Conservation (phyloP, 306 rosid genomes). For the Citrullus amarus region DNA sequence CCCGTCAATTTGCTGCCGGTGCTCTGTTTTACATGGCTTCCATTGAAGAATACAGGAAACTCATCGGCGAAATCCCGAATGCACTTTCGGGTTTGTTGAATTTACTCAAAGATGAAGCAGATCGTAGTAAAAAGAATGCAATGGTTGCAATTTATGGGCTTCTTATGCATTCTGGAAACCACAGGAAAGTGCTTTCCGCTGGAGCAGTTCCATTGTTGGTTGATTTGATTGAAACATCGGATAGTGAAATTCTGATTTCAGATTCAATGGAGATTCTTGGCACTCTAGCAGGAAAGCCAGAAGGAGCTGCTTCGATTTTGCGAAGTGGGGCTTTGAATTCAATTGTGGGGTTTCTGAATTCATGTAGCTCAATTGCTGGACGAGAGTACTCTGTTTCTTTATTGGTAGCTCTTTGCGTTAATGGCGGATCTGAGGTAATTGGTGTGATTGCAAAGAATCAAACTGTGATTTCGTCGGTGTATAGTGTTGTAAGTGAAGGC, state of each 20-base stretch:
- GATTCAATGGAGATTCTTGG: conserved; percentile 61
- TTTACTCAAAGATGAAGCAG: conserved; percentile 31
- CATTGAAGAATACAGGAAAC: conserved; percentile 29
- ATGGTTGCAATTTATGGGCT: conserved; percentile 62
- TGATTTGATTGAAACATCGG: conserved; percentile 17
- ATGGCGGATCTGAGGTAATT: conserved; percentile 52
- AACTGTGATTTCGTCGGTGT: conserved; percentile 54
- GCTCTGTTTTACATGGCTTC: conserved; percentile 64
- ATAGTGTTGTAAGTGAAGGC: conserved; percentile 49
- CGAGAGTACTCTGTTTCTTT: conserved; percentile 60
- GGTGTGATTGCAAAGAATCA: conserved; percentile 36
- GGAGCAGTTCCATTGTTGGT: conserved; percentile 43
- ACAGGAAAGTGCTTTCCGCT: conserved; percentile 28
- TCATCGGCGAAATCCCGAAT: conserved; percentile 44
- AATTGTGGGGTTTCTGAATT: conserved; percentile 30
- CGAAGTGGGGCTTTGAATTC: conserved; percentile 26
- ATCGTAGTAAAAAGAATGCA: conserved; percentile 50
- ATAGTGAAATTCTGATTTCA: conserved; percentile 36
- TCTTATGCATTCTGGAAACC: conserved; percentile 39
- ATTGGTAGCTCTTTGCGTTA: conserved; percentile 45
- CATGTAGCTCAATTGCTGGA: conserved; percentile 40
- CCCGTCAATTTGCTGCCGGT: conserved; percentile 59
- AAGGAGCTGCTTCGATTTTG: conserved; percentile 34
- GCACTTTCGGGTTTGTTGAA: conserved; percentile 40
- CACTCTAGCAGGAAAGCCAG: conserved; percentile 46